Conservation (phyloP, 106 monocot species). For the Dendrobium huoshanense region DNA sequence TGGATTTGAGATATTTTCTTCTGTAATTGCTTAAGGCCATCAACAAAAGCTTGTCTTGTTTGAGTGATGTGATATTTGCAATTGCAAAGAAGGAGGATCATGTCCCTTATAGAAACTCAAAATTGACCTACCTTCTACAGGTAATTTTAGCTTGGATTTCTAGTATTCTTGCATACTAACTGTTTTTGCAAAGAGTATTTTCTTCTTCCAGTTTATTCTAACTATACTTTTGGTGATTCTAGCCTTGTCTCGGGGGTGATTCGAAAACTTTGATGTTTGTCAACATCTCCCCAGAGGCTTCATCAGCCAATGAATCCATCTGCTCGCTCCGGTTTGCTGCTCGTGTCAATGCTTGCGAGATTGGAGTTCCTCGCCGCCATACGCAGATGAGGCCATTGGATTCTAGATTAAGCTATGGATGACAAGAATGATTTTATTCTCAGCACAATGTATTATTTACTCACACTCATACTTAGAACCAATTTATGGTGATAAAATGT, state of each 20-base stretch:
- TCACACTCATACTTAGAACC: too few relatives aligned
- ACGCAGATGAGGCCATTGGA: slow-evolving; percentile 33
- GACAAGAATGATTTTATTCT: neutral
- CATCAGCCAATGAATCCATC: slow-evolving; percentile 61
- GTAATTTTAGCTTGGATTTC: neutral
- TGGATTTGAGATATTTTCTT: neutral
- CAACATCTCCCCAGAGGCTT: slow-evolving; percentile 68
- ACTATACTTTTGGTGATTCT: neutral
- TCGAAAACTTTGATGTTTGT: slow-evolving; percentile 95
- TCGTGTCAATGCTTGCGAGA: slow-evolving; percentile 76
- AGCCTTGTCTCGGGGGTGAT: slow-evolving; percentile 95
- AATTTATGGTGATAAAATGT: too few relatives aligned
- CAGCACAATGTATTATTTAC: too few relatives aligned
- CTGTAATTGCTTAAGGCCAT: slow-evolving; percentile 40
- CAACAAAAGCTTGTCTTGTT: slow-evolving; percentile 78
- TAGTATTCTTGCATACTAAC: too few relatives aligned
- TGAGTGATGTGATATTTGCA: slow-evolving; percentile 84
- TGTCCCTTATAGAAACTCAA: slow-evolving; percentile 86
- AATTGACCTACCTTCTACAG: slow-evolving; percentile 53
- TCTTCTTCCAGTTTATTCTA: neutral
- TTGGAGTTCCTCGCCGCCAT: slow-evolving; percentile 72
- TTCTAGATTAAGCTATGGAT: slow-evolving; percentile 39
- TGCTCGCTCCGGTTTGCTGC: slow-evolving; percentile 88
- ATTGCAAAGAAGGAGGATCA: slow-evolving; percentile 90
- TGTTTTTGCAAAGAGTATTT: neutral